These are phyloP conservation scores for Opeltia flavorubescens DNA, from an alignment of 495 filamentous ascomycete species.

Conservation along the genomic window DNA sequence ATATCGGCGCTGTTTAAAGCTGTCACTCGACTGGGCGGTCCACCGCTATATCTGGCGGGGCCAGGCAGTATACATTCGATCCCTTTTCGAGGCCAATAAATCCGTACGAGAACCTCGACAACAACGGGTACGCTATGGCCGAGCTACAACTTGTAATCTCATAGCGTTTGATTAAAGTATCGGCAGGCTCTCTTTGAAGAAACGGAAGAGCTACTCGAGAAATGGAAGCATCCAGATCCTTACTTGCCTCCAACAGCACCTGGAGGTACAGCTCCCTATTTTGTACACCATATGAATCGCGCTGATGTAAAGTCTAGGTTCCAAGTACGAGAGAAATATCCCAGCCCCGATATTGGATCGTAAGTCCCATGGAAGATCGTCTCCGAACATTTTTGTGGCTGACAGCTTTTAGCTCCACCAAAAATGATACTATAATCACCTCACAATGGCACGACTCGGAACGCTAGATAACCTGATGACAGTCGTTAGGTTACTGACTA, in stretches of 20 bases:
- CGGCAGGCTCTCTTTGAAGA: conserved; percentile 63
- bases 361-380: conserved; percentile 31
- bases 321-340: conserved; percentile 91
- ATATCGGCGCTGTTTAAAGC: conserved; percentile 84
- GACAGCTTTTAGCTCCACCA: conserved; percentile 27
- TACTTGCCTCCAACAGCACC: conserved; percentile 80
- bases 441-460: neutral
- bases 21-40: conserved; percentile 87
- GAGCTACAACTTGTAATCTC: neutral
- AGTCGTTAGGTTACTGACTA: no score
- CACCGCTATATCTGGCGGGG: conserved; percentile 85
- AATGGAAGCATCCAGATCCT: conserved; percentile 96
- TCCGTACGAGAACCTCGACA: conserved; percentile 74
- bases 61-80: conserved; percentile 89
- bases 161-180: neutral
- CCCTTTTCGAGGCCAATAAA: conserved; percentile 88
- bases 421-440: conserved; percentile 23
- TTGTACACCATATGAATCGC: neutral
- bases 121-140: conserved; percentile 51
- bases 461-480: no score
- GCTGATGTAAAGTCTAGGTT: conserved; percentile 42
- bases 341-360: conserved; percentile 64
- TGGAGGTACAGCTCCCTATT: conserved; percentile 54
- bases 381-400: neutral
- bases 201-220: conserved; percentile 74